phyloP scores from a whole-genome alignment of 345 rosid genomes.

The Euphorbia pulcherrima region DNA sequence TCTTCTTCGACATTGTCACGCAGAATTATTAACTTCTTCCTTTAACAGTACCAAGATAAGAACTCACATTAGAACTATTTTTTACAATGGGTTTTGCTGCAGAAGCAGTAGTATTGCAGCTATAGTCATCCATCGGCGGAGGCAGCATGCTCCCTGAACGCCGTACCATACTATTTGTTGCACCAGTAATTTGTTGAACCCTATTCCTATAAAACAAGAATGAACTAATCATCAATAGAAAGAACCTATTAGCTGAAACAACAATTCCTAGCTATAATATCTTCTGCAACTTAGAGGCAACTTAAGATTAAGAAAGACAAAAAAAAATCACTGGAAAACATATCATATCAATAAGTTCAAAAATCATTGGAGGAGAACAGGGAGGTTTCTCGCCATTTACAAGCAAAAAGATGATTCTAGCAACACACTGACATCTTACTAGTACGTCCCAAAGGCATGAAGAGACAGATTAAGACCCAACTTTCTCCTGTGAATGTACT shows the following conservation, averaged over 20 bases:
- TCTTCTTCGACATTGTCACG: background rate
- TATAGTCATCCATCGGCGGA: conserved; percentile 67
- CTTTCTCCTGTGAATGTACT: background rate
- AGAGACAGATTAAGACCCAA: background rate
- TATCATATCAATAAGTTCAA: background rate
- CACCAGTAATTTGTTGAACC: conserved; percentile 76
- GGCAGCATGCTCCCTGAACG: conserved; percentile 70
- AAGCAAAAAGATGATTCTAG: background rate
- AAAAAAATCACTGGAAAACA: background rate
- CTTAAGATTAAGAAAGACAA: background rate
- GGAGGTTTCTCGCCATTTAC: no score
- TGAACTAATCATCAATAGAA: conserved; percentile 23
- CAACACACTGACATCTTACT: background rate
- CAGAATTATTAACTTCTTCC: background rate
- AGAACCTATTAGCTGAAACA: background rate
- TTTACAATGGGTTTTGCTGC: conserved; percentile 47
- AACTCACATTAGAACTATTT: conserved; percentile 58
- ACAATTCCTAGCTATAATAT: background rate
- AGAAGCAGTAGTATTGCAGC: conserved; percentile 40
- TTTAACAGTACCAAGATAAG: background rate
- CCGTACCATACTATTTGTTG: conserved; percentile 43
- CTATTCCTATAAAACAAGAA: conserved; percentile 50
- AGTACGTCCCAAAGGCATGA: background rate
- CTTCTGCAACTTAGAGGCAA: background rate
- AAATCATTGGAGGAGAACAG: background rate